Conservation (phyloP, 306 rosid species). For the Argentina anserina region DNA sequence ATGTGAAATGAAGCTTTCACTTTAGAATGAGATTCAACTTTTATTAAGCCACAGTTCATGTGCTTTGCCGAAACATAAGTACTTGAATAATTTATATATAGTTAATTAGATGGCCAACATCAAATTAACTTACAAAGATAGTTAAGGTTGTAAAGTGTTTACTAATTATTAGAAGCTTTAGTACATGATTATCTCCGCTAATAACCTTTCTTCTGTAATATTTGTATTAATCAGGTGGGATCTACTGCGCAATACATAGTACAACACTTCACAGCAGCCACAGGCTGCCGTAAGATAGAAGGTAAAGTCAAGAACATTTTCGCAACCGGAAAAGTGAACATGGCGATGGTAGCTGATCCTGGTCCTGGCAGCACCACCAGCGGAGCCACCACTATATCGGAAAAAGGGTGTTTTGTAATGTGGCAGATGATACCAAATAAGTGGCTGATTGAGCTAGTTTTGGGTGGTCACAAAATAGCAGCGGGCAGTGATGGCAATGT, state of each 20-base stretch:
- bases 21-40: not conserved
- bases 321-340: slow-evolving; percentile 71
- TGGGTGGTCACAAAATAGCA: slow-evolving; percentile 65
- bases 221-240: slow-evolving; percentile 42
- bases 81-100: not conserved
- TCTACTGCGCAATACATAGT: slow-evolving; percentile 81
- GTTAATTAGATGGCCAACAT: not conserved
- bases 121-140: not conserved
- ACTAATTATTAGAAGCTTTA: not conserved
- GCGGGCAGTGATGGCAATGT: slow-evolving; percentile 86
- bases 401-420: slow-evolving; percentile 90
- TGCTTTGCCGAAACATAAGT: not conserved
- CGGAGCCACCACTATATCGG: slow-evolving; percentile 30
- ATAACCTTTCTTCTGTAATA: not conserved
- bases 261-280: slow-evolving; percentile 84
- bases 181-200: not conserved
- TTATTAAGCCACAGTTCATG: not conserved
- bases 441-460: slow-evolving; percentile 86
- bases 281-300: slow-evolving; percentile 83
- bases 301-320: slow-evolving; percentile 73
- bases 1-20: slow-evolving; percentile 7
- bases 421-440: slow-evolving; percentile 96
- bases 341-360: slow-evolving; percentile 65
- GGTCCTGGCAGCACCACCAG: slow-evolving; percentile 40
- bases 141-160: not conserved